Evolutionary conservation across 2,329 filamentous ascomycete genomes (phyloP).

Genomic region (Exophiala viscosa): DNA sequence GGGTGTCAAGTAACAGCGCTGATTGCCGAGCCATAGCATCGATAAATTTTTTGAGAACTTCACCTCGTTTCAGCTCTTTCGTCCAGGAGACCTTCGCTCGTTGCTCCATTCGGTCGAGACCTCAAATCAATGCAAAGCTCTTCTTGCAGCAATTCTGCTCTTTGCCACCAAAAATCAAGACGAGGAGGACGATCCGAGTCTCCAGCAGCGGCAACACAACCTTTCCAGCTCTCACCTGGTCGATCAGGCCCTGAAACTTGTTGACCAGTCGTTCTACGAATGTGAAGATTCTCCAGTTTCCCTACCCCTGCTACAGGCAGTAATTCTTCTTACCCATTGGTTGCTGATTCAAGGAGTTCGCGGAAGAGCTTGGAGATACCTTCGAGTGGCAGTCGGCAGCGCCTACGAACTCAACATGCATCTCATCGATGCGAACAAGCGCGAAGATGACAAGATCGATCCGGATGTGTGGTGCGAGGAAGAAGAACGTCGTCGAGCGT

Average conservation of each 20-base stretch:
- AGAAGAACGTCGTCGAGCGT: conserved; percentile 39
- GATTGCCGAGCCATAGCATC: not conserved
- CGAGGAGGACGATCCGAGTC: too few relatives aligned
- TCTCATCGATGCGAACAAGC: conserved; percentile 24
- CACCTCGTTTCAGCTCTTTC: not conserved
- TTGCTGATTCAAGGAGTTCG: conserved; percentile 37
- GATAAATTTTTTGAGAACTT: not conserved
- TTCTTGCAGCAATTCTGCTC: too few relatives aligned
- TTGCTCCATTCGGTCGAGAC: too few relatives aligned
- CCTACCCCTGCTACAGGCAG: conserved; percentile 38
- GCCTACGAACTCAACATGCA: conserved; percentile 38
- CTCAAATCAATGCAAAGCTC: too few relatives aligned
- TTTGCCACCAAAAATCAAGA: too few relatives aligned
- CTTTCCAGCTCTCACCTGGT: too few relatives aligned
- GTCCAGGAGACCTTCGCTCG: too few relatives aligned
- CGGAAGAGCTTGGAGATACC: conserved; percentile 37
- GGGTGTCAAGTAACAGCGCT: not conserved
- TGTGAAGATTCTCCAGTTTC: too few relatives aligned
- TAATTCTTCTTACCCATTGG: conserved; percentile 35
- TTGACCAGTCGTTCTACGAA: too few relatives aligned
- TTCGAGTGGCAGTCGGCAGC: conserved; percentile 31
- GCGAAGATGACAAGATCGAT: conserved; percentile 1
- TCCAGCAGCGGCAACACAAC: too few relatives aligned
- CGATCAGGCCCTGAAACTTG: too few relatives aligned
- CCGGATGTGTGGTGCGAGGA: conserved; percentile 27